phyloP scores from a whole-genome alignment of 306 rosid genomes.

The Amphicarpaea edgeworthii region DNA sequence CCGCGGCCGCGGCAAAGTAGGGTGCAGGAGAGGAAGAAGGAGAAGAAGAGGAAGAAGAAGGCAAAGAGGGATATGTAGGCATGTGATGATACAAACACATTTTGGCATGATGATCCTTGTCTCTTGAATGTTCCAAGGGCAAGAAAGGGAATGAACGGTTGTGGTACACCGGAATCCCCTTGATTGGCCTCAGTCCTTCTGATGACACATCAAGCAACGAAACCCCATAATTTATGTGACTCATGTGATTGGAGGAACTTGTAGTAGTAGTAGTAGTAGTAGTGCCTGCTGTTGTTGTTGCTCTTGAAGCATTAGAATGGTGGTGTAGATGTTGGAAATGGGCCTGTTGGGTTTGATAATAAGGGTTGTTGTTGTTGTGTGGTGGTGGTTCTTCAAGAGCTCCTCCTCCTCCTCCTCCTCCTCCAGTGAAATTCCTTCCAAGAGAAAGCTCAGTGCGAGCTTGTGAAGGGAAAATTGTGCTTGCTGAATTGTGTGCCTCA shows the following conservation, averaged over 20 bases:
- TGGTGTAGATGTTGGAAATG: constrained; percentile 39
- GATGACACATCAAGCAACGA: constrained; percentile 65
- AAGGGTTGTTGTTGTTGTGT: constrained; percentile 31
- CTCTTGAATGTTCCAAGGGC: constrained; percentile 57
- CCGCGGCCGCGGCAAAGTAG: constrained; percentile 20
- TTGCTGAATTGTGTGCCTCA: constrained; percentile 36
- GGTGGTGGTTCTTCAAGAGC: constrained; percentile 30
- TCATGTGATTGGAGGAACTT: constrained; percentile 26
- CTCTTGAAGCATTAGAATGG: not conserved
- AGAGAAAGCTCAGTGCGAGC: constrained; percentile 83
- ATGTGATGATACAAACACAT: constrained; percentile 68
- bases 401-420: constrained; percentile 30
- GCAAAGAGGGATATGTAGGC: constrained; percentile 47
- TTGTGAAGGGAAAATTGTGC: constrained; percentile 36
- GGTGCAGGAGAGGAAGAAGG: constrained; percentile 44
- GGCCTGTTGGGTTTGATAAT: constrained; percentile 35
- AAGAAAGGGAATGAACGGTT: constrained; percentile 84
- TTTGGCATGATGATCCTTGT: constrained; percentile 52
- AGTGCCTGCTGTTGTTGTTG: not conserved
- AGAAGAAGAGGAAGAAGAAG: constrained; percentile 22
- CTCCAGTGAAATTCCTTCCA: constrained; percentile 52
- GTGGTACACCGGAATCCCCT: constrained; percentile 91
- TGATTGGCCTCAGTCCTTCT: constrained; percentile 71
- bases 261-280: no score
- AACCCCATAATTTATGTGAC: constrained; percentile 55